A percentile compares a stretch with the other conserved stretches of the same genome.
Evolutionary conservation across 2,329 filamentous ascomycete species (phyloP).

Genomic region (Drechslera avenae): DNA sequence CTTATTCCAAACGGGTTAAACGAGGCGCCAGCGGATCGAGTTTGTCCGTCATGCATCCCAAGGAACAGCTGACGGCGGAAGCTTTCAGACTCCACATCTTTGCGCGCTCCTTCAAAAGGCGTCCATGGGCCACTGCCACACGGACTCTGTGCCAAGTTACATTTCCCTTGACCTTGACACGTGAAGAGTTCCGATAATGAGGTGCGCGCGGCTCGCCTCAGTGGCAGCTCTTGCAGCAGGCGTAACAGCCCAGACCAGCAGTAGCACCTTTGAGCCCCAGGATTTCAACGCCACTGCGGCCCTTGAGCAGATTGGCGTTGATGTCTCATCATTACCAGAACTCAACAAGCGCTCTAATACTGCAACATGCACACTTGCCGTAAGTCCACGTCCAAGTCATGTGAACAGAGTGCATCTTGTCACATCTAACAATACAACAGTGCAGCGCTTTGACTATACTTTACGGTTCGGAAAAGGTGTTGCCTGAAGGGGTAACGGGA

Average conservation of each 20-base stretch:
- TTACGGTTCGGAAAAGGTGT: conserved; percentile 17
- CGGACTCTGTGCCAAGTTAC: not conserved
- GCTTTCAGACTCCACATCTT: not conserved
- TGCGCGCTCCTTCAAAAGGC: not conserved
- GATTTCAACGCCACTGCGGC: conserved; percentile 7
- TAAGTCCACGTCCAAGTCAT: not conserved
- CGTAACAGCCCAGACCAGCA: not conserved
- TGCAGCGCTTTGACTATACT: conserved; percentile 22
- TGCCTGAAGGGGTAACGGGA: conserved; percentile 1
- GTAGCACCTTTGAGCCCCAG: conserved; percentile 1
- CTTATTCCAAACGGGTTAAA: not conserved
- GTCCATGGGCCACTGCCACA: not conserved
- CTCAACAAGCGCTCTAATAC: not conserved
- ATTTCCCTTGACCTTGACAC: not conserved
- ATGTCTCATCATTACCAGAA: not conserved
- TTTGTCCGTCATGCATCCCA: not conserved
- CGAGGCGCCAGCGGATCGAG: not conserved
- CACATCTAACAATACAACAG: conserved; percentile 6
- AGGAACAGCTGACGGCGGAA: not conserved
- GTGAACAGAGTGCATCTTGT: not conserved
- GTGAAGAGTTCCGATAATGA: not conserved
- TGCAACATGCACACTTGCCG: conserved; percentile 1
- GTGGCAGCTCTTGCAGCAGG: not conserved
- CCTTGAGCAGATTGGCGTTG: conserved; percentile 2
- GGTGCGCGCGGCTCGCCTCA: not conserved